Percentiles rank a stretch among this genome's conserved stretches.
Conservation (phyloP, 208 protist species). For the Trichomonas gallinae region DNA sequence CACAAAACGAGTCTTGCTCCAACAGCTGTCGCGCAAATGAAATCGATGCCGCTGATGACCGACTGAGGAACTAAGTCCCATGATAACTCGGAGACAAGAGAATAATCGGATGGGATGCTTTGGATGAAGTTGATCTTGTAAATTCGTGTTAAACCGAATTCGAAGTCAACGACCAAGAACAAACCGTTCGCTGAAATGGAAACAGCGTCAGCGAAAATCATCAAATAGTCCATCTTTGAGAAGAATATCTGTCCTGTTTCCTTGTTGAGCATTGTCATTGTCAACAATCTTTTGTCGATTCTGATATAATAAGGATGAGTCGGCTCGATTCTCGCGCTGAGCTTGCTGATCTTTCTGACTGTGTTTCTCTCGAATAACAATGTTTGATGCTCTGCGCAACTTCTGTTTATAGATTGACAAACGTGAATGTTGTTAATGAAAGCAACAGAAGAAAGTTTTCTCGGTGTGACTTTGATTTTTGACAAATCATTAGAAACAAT, state of each 20-base stretch:
- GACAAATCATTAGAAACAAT: not conserved
- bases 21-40: not conserved
- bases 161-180: not conserved
- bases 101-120: not conserved
- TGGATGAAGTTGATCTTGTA: not conserved
- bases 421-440: not conserved
- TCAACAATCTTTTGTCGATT: not conserved
- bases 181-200: not conserved
- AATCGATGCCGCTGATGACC: not conserved
- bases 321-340: not conserved
- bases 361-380: not conserved
- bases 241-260: not conserved
- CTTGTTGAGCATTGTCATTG: not conserved
- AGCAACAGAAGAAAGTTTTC: not conserved
- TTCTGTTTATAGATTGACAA: not conserved
- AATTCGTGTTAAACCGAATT: not conserved
- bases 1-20: not conserved
- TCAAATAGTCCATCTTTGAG: not conserved
- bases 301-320: not conserved
- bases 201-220: not conserved
- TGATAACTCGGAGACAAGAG: not conserved
- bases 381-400: not conserved
- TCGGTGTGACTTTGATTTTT: not conserved
- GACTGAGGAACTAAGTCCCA: not conserved
- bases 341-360: not conserved